A percentile compares a stretch with the other conserved stretches of the same genome.
phyloP scores from a whole-genome alignment of 495 filamentous ascomycete genomes.

The Penicillium dipodomyicola region DNA sequence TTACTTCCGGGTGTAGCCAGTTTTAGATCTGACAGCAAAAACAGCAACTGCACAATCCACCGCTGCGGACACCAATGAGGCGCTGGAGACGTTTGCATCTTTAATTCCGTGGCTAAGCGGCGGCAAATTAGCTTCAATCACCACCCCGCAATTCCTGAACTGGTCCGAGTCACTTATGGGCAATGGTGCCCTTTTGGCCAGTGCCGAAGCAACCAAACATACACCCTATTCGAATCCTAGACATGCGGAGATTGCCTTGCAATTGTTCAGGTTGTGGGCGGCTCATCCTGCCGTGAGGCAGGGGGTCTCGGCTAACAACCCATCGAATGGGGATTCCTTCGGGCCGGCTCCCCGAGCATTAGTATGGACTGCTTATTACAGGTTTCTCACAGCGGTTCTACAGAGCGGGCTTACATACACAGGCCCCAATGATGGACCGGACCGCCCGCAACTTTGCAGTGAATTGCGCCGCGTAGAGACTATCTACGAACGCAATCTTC shows the following conservation, averaged over 20 bases:
- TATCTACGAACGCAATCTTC: slow-evolving; percentile 68
- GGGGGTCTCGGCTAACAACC: slow-evolving; percentile 47
- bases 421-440: slow-evolving; percentile 33
- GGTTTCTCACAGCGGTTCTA: slow-evolving; percentile 60
- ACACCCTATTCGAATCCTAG: slow-evolving; percentile 23
- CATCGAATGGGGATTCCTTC: slow-evolving; percentile 18
- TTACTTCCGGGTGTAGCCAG: background rate
- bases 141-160: slow-evolving; percentile 55
- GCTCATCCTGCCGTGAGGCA: slow-evolving; percentile 39
- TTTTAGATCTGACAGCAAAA: slow-evolving; percentile 16
- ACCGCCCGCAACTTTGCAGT: slow-evolving; percentile 61
- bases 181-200: slow-evolving; percentile 64
- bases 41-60: slow-evolving; percentile 59
- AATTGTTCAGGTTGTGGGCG: slow-evolving; percentile 42
- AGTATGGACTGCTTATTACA: slow-evolving; percentile 80
- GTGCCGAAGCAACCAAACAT: slow-evolving; percentile 51
- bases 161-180: slow-evolving; percentile 79
- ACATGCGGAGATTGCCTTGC: slow-evolving; percentile 37
- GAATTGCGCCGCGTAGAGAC: slow-evolving; percentile 74
- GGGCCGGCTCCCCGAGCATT: slow-evolving; percentile 25
- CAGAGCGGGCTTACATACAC: slow-evolving; percentile 37
- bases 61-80: slow-evolving; percentile 52
- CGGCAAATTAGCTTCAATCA: slow-evolving; percentile 27
- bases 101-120: slow-evolving; percentile 57
- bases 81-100: slow-evolving; percentile 61